Evolutionary conservation across 2,329 filamentous ascomycete species (phyloP).

Genomic region (Ophiocordyceps polyrhachis-furcata): DNA sequence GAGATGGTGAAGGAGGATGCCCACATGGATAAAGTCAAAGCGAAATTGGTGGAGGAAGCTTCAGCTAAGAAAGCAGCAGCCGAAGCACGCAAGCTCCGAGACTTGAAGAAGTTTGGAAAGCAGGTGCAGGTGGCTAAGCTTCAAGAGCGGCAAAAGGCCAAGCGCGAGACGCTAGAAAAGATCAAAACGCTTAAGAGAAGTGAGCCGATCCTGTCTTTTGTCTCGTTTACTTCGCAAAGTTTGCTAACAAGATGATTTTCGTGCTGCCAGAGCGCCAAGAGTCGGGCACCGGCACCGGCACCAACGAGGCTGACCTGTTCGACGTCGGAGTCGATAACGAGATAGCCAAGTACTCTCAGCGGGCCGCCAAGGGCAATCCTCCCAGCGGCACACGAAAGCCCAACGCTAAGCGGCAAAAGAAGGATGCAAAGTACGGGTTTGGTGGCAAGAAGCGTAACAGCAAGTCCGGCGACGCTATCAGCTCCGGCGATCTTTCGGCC

Average conservation of each 20-base stretch:
- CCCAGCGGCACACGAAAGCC: conserved; percentile 11
- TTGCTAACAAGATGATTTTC: neutral
- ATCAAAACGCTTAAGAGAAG: conserved; percentile 91
- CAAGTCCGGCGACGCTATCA: conserved; percentile 80
- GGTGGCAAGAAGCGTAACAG: conserved; percentile 84
- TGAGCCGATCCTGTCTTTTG: conserved; percentile 28
- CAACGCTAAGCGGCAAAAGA: conserved; percentile 72
- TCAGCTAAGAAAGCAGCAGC: conserved; percentile 80
- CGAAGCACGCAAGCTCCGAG: conserved; percentile 79
- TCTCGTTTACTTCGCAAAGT: neutral
- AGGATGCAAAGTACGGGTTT: conserved; percentile 86
- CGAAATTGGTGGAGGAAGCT: conserved; percentile 81
- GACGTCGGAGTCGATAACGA: conserved; percentile 69
- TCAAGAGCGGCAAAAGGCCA: conserved; percentile 83
- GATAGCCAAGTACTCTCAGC: conserved; percentile 22
- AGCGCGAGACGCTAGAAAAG: conserved; percentile 86
- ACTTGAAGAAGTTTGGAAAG: conserved; percentile 98
- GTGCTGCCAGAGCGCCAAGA: conserved; percentile 61
- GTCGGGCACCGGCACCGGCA: conserved; percentile 37
- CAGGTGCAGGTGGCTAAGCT: conserved; percentile 92
- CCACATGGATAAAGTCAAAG: conserved; percentile 94
- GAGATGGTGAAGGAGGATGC: conserved; percentile 99
- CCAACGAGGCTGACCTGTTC: conserved; percentile 73
- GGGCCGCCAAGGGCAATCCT: conserved; percentile 17
- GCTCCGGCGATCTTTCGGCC: conserved; percentile 59